Evolutionary conservation across 352 stramenopile genomes (phyloP).

Genomic region (Phytopythium boreale): DNA sequence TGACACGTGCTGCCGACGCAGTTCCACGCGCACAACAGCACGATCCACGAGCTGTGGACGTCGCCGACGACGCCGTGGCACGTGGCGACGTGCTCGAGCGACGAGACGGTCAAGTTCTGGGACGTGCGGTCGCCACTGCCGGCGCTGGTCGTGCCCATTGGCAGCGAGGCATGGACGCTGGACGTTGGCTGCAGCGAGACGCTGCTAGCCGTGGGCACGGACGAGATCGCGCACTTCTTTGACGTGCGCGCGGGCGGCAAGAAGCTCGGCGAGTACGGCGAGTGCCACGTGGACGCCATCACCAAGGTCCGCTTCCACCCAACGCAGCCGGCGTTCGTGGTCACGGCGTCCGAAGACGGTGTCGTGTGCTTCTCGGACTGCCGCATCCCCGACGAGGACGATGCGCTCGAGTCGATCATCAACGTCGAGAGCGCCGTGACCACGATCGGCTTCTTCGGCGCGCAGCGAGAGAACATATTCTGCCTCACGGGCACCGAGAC

Average conservation of each 20-base stretch:
- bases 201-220: conserved; percentile 65
- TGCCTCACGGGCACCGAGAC: conserved; percentile 88
- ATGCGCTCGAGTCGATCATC: conserved; percentile 87
- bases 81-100: conserved; percentile 80
- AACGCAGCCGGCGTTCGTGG: conserved; percentile 65
- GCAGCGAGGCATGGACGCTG: conserved; percentile 78
- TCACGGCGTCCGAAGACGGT: conserved; percentile 89
- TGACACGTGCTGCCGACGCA: conserved; percentile 7
- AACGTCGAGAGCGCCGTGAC: conserved; percentile 89
- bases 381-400: conserved; percentile 79
- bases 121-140: conserved; percentile 58
- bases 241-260: conserved; percentile 64
- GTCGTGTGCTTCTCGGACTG: conserved; percentile 90
- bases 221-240: conserved; percentile 80
- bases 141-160: conserved; percentile 58
- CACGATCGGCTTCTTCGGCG: conserved; percentile 87
- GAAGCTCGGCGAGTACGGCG: conserved; percentile 77
- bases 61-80: conserved; percentile 58
- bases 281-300: conserved; percentile 88
- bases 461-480: conserved; percentile 76
- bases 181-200: conserved; percentile 74
- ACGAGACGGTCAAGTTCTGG: conserved; percentile 86
- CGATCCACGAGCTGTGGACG: conserved; percentile 82
- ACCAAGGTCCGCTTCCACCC: conserved; percentile 89
- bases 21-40: conserved; percentile 74